These are phyloP conservation scores for Alternaria arborescens DNA, from an alignment of 2,329 filamentous ascomycete species.

Conservation along the genomic window DNA sequence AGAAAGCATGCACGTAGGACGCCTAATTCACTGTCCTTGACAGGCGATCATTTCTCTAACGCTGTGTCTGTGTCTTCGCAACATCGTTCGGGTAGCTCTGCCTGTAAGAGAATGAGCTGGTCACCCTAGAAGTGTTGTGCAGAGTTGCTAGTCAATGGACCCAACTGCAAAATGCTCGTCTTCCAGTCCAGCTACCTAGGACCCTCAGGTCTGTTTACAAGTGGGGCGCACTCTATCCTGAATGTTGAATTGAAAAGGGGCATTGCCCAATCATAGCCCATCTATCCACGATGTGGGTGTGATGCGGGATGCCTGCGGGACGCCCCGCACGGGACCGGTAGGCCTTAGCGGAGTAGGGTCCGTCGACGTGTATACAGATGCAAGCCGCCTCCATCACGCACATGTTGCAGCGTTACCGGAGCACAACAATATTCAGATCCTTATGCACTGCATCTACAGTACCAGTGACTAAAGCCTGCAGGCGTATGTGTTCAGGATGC, in stretches of 20 bases:
- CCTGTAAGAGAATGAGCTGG: too few relatives aligned
- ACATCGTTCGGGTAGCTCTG: too few relatives aligned
- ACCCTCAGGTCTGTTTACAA: background rate
- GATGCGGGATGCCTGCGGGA: background rate
- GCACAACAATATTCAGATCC: background rate
- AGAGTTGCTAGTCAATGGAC: background rate
- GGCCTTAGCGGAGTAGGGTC: background rate
- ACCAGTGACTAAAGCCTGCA: too few relatives aligned
- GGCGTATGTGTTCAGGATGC: too few relatives aligned
- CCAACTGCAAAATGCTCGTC: background rate
- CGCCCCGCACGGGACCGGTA: background rate
- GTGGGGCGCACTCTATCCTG: background rate
- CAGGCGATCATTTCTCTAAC: too few relatives aligned
- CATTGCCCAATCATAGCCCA: background rate
- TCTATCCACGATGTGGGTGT: background rate
- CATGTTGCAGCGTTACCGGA: background rate
- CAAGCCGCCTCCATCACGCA: background rate
- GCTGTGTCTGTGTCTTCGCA: background rate
- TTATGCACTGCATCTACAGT: too few relatives aligned
- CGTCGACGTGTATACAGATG: background rate
- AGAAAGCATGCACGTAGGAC: background rate
- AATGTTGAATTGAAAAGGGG: background rate
- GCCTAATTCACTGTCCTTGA: background rate
- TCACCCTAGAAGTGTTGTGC: background rate
- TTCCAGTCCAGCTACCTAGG: background rate